These are phyloP conservation scores for Diaporthe sp. DNA, from an alignment of 2,329 filamentous ascomycete genomes.

Conservation along the genomic window DNA sequence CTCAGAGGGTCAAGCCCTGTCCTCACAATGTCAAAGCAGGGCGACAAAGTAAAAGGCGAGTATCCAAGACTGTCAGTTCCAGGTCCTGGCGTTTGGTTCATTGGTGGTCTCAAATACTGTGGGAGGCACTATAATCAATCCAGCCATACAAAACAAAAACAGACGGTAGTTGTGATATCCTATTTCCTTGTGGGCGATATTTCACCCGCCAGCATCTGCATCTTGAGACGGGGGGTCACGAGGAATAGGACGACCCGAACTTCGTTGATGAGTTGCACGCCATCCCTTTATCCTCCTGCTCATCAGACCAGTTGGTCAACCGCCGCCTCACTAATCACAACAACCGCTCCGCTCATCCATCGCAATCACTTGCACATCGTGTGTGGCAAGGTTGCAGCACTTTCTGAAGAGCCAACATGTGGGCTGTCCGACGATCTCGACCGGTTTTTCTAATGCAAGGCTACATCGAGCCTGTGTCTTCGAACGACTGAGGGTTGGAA, in stretches of 20 bases:
- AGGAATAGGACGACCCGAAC: background rate
- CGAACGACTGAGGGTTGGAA: background rate
- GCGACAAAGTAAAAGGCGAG: background rate
- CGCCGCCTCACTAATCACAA: background rate
- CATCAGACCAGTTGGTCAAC: background rate
- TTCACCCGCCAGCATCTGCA: background rate
- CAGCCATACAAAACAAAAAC: background rate
- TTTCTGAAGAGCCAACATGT: background rate
- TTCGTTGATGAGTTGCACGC: background rate
- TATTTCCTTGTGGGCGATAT: background rate
- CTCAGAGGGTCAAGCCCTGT: background rate
- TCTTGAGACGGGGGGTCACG: background rate
- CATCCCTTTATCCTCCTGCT: background rate
- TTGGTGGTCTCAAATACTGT: background rate
- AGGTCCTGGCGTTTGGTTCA: background rate
- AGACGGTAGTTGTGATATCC: background rate
- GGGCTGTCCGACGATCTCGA: background rate
- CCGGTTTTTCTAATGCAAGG: background rate
- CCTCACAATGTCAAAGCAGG: background rate
- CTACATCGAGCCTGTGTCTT: background rate
- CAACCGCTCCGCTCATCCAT: background rate
- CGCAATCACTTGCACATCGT: conserved; percentile 22
- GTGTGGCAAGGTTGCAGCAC: conserved; percentile 8
- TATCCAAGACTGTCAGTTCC: background rate
- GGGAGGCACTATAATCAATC: background rate